phyloP scores from a whole-genome alignment of 208 protist species.

The Wallacemonas rigidus region DNA sequence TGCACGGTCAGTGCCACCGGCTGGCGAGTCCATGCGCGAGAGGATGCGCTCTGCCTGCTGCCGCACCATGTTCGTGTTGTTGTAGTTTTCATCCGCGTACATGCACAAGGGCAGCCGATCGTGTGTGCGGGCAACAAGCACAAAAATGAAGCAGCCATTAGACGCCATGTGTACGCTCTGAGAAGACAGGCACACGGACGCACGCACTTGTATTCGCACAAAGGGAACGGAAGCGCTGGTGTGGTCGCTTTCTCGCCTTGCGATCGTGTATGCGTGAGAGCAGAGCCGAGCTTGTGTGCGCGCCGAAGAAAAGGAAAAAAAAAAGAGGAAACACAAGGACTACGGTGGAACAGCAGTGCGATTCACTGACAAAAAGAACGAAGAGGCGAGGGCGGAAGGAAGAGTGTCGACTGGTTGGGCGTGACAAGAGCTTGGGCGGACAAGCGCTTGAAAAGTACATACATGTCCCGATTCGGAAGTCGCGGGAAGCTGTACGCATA shows the following conservation, averaged over 20 bases:
- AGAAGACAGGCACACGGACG: neutral
- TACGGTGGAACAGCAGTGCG: neutral
- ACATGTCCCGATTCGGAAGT: too few species aligned
- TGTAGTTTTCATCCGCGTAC: conserved; percentile 88
- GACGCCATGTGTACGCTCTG: conserved; percentile 57
- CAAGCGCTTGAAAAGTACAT: too few species aligned
- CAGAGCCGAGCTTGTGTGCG: too few species aligned
- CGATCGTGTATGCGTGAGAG: too few species aligned
- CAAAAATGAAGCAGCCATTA: conserved; percentile 88
- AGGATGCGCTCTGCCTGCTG: conserved; percentile 88
- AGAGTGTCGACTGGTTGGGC: neutral
- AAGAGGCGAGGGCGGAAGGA: neutral
- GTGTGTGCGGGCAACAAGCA: conserved; percentile 82
- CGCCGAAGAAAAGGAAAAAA: too few species aligned
- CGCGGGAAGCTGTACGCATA: too few species aligned
- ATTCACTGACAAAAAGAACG: neutral
- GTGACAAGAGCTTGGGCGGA: too few species aligned
- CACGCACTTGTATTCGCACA: neutral
- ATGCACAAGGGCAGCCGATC: conserved; percentile 82
- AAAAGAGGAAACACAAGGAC: neutral
- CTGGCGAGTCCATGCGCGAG: conserved; percentile 80
- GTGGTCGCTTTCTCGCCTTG: too few species aligned
- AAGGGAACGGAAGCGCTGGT: neutral
- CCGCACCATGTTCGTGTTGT: conserved; percentile 59
- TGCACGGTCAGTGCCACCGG: conserved; percentile 38